Conservation (phyloP, 352 stramenopile species). For the Phytophthora citrophthora region DNA sequence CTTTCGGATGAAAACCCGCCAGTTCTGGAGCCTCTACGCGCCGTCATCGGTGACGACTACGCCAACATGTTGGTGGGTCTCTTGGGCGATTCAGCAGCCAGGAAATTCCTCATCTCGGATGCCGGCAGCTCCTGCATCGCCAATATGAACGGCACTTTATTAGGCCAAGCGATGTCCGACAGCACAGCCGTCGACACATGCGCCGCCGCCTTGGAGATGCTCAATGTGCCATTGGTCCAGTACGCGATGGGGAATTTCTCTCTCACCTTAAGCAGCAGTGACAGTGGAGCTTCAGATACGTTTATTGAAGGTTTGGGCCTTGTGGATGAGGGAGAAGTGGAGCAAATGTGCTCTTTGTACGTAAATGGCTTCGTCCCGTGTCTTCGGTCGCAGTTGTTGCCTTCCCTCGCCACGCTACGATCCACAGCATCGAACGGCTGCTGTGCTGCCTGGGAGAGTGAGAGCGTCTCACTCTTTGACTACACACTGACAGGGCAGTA, state of each 20-base stretch:
- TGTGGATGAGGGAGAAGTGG: slow-evolving; percentile 42
- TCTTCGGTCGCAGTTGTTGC: slow-evolving; percentile 56
- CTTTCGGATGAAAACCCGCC: slow-evolving; percentile 37
- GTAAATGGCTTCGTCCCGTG: slow-evolving; percentile 54
- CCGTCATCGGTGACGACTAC: slow-evolving; percentile 29
- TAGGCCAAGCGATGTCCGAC: slow-evolving; percentile 44
- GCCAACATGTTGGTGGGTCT: slow-evolving; percentile 32
- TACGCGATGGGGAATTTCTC: slow-evolving; percentile 48
- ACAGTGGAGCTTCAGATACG: slow-evolving; percentile 13
- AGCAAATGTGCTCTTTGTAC: slow-evolving; percentile 63
- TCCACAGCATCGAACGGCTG: slow-evolving; percentile 54
- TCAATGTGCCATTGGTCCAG: slow-evolving; percentile 53
- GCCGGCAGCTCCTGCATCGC: slow-evolving; percentile 60
- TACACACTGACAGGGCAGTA: slow-evolving; percentile 69
- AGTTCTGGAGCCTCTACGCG: slow-evolving; percentile 33
- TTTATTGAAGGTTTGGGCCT: slow-evolving; percentile 31
- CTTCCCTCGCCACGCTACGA: slow-evolving; percentile 56
- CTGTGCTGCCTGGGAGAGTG: slow-evolving; percentile 56
- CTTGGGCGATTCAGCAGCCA: slow-evolving; percentile 33
- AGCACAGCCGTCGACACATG: slow-evolving; percentile 48
- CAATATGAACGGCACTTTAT: slow-evolving; percentile 61
- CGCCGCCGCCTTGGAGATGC: slow-evolving; percentile 35
- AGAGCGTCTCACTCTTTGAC: slow-evolving; percentile 49
- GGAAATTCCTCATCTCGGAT: slow-evolving; percentile 46
- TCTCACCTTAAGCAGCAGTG: slow-evolving; percentile 17